A percentile compares a stretch with the other conserved stretches of the same genome.
These are phyloP conservation scores for Aspergillus latus DNA, from an alignment of 2,329 filamentous ascomycete genomes.

Conservation along the genomic window DNA sequence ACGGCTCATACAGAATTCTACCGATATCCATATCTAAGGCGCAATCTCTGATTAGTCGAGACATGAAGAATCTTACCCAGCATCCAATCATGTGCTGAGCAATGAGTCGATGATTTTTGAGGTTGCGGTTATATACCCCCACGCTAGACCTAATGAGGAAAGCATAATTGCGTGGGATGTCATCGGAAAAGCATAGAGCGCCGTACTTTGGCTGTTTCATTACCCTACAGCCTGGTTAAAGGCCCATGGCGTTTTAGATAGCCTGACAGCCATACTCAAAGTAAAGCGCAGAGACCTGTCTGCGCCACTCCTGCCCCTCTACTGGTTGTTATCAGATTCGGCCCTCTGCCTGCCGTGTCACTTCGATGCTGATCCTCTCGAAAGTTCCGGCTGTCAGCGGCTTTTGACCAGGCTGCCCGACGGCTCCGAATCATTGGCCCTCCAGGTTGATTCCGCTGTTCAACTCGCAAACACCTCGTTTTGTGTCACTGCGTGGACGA, in stretches of 20 bases:
- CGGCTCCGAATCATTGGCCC: neutral
- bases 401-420: neutral
- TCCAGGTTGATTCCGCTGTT: neutral
- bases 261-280: no score
- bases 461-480: neutral
- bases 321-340: neutral
- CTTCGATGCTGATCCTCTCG: neutral
- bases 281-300: neutral
- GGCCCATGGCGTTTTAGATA: neutral
- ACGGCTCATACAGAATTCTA: neutral
- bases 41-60: neutral
- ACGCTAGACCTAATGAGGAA: conserved; percentile 21
- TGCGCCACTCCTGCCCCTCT: no score
- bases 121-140: conserved; percentile 18
- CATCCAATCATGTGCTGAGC: neutral
- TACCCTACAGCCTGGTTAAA: neutral
- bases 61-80: conserved; percentile 2
- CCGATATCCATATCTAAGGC: neutral
- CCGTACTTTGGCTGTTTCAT: neutral
- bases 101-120: neutral
- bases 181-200: neutral
- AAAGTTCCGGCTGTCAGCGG: neutral
- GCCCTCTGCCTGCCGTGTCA: neutral
- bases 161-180: conserved; percentile 4
- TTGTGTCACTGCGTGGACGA: neutral